phyloP scores from a whole-genome alignment of 495 filamentous ascomycete species.

The Cercophora scortea region DNA sequence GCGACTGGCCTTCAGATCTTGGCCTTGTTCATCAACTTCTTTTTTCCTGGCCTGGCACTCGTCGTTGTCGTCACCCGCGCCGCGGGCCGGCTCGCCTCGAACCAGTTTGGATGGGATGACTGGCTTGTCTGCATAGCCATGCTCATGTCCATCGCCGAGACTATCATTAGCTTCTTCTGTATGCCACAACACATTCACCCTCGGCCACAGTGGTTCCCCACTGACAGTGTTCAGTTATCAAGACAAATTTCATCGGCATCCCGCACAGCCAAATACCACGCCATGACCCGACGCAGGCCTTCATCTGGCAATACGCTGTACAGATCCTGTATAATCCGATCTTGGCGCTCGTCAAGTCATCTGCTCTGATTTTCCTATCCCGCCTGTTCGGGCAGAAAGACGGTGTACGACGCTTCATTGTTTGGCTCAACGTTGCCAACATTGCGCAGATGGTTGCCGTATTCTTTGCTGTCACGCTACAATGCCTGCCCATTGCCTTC shows the following conservation, averaged over 20 bases:
- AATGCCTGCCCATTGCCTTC: slow-evolving; percentile 44
- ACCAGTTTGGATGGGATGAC: slow-evolving; percentile 35
- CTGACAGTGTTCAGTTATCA: slow-evolving; percentile 33
- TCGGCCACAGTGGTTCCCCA: background rate
- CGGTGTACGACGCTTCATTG: slow-evolving; percentile 35
- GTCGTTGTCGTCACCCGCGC: slow-evolving; percentile 33
- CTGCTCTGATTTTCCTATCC: slow-evolving; percentile 52
- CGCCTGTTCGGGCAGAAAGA: slow-evolving; percentile 37
- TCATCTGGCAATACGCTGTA: slow-evolving; percentile 44
- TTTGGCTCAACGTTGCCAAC: slow-evolving; percentile 44
- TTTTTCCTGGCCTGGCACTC: slow-evolving; percentile 39
- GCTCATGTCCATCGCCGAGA: slow-evolving; percentile 36
- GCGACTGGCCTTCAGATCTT: slow-evolving; percentile 29
- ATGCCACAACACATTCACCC: slow-evolving; percentile 3
- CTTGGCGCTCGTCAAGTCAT: slow-evolving; percentile 51
- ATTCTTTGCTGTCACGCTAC: slow-evolving; percentile 51
- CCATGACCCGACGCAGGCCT: slow-evolving; percentile 29
- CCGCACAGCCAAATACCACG: slow-evolving; percentile 37
- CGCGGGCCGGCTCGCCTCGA: slow-evolving; percentile 30
- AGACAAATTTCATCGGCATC: slow-evolving; percentile 45
- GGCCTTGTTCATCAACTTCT: slow-evolving; percentile 38
- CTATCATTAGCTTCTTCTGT: slow-evolving; percentile 38
- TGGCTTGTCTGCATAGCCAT: slow-evolving; percentile 37
- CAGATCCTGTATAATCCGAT: slow-evolving; percentile 60
- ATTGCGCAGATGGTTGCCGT: slow-evolving; percentile 44